Conservation (phyloP, 805 yeast genomes). For the Candida qinlingensis region DNA sequence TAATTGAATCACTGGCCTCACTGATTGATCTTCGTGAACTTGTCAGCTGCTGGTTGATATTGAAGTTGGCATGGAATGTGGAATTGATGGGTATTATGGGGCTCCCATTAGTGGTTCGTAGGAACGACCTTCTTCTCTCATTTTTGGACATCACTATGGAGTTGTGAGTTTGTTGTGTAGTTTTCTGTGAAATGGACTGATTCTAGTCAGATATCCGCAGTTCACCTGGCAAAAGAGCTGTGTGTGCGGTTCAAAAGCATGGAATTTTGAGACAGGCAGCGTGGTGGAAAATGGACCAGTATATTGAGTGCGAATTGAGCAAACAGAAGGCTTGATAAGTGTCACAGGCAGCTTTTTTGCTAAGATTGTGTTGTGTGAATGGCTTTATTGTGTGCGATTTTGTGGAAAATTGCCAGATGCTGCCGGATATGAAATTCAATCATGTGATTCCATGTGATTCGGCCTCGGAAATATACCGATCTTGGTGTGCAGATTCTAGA, state of each 20-base stretch:
- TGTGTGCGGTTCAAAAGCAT: neutral
- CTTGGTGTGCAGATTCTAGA: neutral
- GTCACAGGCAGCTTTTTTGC: neutral
- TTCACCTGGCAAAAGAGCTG: neutral
- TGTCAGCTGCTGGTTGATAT: slow-evolving; percentile 19
- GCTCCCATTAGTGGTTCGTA: slow-evolving; percentile 20
- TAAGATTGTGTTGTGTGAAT: neutral
- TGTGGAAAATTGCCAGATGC: neutral
- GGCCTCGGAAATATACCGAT: too few relatives aligned
- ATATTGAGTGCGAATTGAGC: too few relatives aligned
- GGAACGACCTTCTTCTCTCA: slow-evolving; percentile 22
- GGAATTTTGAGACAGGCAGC: neutral
- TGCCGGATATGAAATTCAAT: too few relatives aligned
- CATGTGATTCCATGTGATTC: too few relatives aligned
- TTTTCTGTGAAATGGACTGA: neutral
- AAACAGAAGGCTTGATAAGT: neutral
- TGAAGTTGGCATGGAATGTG: slow-evolving; percentile 19
- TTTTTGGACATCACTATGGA: slow-evolving; percentile 4
- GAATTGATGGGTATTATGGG: slow-evolving; percentile 26
- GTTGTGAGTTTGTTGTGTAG: neutral
- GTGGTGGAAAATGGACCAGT: neutral
- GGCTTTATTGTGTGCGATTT: neutral
- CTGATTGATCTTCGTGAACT: slow-evolving; percentile 9
- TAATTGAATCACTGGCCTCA: slow-evolving; percentile 4
- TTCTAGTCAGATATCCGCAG: neutral